Percentiles rank a stretch among this genome's conserved stretches.
Conservation (phyloP, 305 asterid species). For the Fraxinus albicans region DNA sequence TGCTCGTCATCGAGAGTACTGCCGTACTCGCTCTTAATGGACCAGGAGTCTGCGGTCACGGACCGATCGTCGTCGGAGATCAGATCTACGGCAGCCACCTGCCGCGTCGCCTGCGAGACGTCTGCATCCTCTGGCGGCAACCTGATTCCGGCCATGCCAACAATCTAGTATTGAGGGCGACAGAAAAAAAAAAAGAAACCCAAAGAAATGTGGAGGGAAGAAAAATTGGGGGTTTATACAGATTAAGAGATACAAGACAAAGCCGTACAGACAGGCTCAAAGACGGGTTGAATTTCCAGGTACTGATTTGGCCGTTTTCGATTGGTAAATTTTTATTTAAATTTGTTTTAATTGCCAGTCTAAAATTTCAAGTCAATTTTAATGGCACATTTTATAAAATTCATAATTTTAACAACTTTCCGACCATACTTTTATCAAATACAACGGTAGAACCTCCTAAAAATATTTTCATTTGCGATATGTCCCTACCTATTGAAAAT, state of each 20-base stretch:
- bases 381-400: no score
- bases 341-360: no score
- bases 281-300: no score
- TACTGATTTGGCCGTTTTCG: no score
- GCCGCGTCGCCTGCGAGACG: slow-evolving; percentile 50
- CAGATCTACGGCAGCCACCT: slow-evolving; percentile 66
- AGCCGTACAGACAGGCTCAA: no score
- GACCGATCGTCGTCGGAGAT: slow-evolving; percentile 97
- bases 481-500: no score
- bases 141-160: slow-evolving; percentile 73
- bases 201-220: slow-evolving; percentile 17
- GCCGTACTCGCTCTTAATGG: slow-evolving; percentile 97
- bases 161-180: slow-evolving; percentile 7
- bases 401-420: no score
- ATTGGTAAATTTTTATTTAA: no score
- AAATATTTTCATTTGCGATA: no score
- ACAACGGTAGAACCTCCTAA: no score
- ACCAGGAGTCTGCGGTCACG: slow-evolving; percentile 96
- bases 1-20: slow-evolving; percentile 97
- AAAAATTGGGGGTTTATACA: slow-evolving; percentile 24
- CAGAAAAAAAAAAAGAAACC: slow-evolving; percentile 27
- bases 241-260: neutral
- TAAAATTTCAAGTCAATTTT: no score
- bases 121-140: slow-evolving; percentile 78
- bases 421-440: no score